Evolutionary conservation across 257 asterid genomes (phyloP).

Genomic region (Nicotiana tomentosiformis): DNA sequence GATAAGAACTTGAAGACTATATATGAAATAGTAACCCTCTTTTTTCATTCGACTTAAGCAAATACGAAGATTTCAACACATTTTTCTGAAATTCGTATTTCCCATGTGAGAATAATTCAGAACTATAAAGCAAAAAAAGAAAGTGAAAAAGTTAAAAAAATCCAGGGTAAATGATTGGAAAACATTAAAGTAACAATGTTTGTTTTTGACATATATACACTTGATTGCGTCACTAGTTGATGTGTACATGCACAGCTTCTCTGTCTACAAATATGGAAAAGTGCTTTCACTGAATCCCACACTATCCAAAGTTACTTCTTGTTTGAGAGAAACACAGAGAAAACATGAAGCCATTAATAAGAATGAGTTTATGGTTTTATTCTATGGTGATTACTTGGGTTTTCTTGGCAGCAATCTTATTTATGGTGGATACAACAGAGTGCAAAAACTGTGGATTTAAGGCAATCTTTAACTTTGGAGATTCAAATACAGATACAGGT

Average conservation of each 20-base stretch:
- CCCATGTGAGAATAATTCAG: neutral
- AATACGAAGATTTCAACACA: neutral
- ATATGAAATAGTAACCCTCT: neutral
- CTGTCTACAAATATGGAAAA: neutral
- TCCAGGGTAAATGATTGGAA: neutral
- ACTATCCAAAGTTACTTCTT: neutral
- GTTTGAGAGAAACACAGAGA: neutral
- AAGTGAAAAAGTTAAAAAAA: neutral
- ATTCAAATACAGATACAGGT: slow-evolving; percentile 75
- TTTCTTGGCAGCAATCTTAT: slow-evolving; percentile 14
- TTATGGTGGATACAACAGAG: neutral
- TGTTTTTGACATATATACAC: neutral
- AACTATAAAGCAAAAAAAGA: neutral
- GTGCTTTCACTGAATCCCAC: neutral
- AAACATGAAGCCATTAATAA: slow-evolving; percentile 9
- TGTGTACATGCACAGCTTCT: neutral
- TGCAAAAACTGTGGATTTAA: slow-evolving; percentile 37
- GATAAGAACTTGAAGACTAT: neutral
- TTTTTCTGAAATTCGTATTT: neutral
- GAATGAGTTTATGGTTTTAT: slow-evolving; percentile 16
- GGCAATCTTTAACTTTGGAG: slow-evolving; percentile 77
- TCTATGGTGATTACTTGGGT: slow-evolving; percentile 8
- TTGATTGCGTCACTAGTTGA: neutral
- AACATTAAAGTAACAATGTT: neutral
- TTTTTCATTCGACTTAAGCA: neutral